Conservation (phyloP, 805 yeast species). For the Kodamaea hsintzibuensis region DNA sequence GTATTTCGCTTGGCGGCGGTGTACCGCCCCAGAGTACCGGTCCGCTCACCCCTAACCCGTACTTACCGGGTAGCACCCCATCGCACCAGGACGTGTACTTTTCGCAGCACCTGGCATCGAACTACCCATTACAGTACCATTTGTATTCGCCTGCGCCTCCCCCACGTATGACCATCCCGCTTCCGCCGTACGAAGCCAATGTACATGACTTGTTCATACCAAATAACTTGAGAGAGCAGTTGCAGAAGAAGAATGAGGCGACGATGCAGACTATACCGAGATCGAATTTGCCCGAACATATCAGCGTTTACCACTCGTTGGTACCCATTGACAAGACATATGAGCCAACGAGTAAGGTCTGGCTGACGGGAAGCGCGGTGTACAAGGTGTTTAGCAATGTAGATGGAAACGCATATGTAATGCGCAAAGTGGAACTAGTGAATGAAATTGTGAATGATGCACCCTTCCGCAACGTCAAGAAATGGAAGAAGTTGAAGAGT, state of each 20-base stretch:
- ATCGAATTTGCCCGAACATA: slow-evolving; percentile 56
- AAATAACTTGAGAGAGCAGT: slow-evolving; percentile 64
- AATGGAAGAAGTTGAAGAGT: slow-evolving; percentile 59
- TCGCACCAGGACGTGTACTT: slow-evolving; percentile 22
- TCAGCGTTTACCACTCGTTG: slow-evolving; percentile 70
- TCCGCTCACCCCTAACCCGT: slow-evolving; percentile 20
- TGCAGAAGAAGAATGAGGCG: slow-evolving; percentile 78
- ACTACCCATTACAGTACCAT: slow-evolving; percentile 73
- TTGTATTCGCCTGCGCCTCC: slow-evolving; percentile 89
- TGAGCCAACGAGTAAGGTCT: slow-evolving; percentile 35
- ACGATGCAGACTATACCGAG: slow-evolving; percentile 63
- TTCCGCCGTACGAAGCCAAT: slow-evolving; percentile 71
- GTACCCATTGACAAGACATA: slow-evolving; percentile 68
- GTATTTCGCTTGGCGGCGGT: slow-evolving; percentile 4
- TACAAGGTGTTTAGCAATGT: slow-evolving; percentile 79
- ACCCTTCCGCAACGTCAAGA: slow-evolving; percentile 59
- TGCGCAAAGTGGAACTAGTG: slow-evolving; percentile 68
- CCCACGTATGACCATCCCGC: slow-evolving; percentile 60
- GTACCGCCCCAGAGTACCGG: background rate
- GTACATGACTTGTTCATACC: slow-evolving; percentile 72
- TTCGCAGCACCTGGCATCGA: slow-evolving; percentile 18
- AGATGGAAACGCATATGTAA: slow-evolving; percentile 76
- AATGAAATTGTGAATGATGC: slow-evolving; percentile 45
- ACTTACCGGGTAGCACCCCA: slow-evolving; percentile 17
- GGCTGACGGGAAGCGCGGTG: slow-evolving; percentile 59